Base-by-base conservation (phyloP, 2,329 filamentous ascomycete species). In the Colletotrichum eleusines region DNA sequence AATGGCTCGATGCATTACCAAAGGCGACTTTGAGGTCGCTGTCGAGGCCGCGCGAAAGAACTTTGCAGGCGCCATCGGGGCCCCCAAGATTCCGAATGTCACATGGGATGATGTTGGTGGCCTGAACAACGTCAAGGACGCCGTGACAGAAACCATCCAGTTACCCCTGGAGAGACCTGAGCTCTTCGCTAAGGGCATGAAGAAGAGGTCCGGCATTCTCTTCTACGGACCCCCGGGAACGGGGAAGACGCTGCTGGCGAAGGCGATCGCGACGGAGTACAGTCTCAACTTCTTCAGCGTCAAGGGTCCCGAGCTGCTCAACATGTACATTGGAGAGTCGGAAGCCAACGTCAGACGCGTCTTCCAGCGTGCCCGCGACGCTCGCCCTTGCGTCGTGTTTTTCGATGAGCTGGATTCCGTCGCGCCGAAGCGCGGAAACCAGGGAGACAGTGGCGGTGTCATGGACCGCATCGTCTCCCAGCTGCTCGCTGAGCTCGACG, bases 391-490 rank as follows among this genome's bases (percentile, higher is more conserved):
- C 75, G 93, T 95, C 59, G 94, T 97, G 61, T 97, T 97, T 85
- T 97, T 97, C 77, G 94, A 97, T 77, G 94, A 97, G 80, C 80
- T 97, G 75, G 94, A 97, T 80, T 96, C 93, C 0, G 95, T 98
- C 2, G 95, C 96, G 5, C 96, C 96, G 0, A 98, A 98, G 84
- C 89, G 96, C 81, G 96, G 96, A 46, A 98, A 98, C 77, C 95
- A 98, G 81, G 96, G 96, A 59, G 96, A 98, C 77, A 97, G 94
- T 73, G 95, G 96, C 68, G 96, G 96, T 78, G 96, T 98, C 66
- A 98, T 98, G 95, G 96, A 98, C 80, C 90, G 96, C 66, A 98
- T 98, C 74, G 95, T 99, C 62, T 96, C 92, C 71, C 96, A 98
- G 83, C 84, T 99, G 54, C 88, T 99, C 14, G 96, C 96, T 0